Percentiles rank a stretch among this genome's conserved stretches.
Conservation (phyloP, 192 early-diverging fungal genomes). For the Backusella psychrophila region DNA sequence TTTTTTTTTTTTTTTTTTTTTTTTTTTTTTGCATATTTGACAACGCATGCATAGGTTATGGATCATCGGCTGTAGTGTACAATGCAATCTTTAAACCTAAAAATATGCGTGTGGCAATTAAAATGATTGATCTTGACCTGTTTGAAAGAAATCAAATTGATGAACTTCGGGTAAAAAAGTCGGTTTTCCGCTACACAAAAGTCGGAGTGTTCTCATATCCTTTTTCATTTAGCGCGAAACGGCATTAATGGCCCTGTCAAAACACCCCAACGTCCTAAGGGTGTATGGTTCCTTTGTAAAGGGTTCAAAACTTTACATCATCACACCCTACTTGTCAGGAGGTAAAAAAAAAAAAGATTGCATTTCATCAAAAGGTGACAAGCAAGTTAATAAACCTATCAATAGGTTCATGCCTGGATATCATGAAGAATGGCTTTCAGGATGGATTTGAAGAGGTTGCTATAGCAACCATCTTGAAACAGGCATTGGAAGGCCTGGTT, state of each 20-base stretch:
- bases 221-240: slow-evolving; percentile 64
- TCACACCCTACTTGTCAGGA: slow-evolving; percentile 74
- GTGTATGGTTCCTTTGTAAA: slow-evolving; percentile 85
- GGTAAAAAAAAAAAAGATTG: slow-evolving; percentile 31
- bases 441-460: slow-evolving; percentile 79
- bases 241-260: slow-evolving; percentile 82
- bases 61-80: slow-evolving; percentile 84
- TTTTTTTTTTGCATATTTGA: background rate
- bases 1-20: too few relatives aligned
- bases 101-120: slow-evolving; percentile 72
- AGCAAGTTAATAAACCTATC: background rate
- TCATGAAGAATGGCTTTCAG: slow-evolving; percentile 80
- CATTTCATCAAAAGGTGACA: too few relatives aligned
- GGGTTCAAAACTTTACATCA: slow-evolving; percentile 76
- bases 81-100: slow-evolving; percentile 72
- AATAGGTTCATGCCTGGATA: slow-evolving; percentile 80
- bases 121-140: slow-evolving; percentile 86
- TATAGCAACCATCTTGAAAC: slow-evolving; percentile 81
- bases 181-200: background rate
- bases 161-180: slow-evolving; percentile 67
- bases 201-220: background rate
- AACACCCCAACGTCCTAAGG: slow-evolving; percentile 78
- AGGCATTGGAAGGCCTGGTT: slow-evolving; percentile 62
- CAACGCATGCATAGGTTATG: slow-evolving; percentile 58
- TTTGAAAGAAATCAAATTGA: slow-evolving; percentile 93